phyloP scores from a whole-genome alignment of 169 alveolate genomes.

The Plasmodium malariae region DNA sequence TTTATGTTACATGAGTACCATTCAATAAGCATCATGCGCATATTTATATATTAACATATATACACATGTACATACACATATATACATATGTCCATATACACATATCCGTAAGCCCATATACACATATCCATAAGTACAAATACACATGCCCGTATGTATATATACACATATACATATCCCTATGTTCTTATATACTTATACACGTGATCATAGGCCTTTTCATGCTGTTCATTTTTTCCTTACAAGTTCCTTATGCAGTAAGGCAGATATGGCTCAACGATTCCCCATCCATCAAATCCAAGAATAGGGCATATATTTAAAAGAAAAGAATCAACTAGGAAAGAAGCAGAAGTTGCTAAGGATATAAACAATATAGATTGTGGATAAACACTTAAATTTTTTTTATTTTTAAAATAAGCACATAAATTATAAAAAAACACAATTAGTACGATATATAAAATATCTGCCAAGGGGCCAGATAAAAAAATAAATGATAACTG shows the following conservation, averaged over 20 bases:
- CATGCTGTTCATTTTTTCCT: conserved; percentile 4
- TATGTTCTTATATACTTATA: background rate
- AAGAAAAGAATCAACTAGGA: conserved; percentile 67
- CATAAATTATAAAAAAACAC: conserved; percentile 60
- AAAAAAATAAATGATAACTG: conserved; percentile 63
- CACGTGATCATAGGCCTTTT: background rate
- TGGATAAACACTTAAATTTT: conserved; percentile 42
- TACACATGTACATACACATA: background rate
- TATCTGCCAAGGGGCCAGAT: conserved; percentile 71
- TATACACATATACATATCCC: background rate
- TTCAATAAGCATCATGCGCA: too few species aligned
- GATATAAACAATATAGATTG: conserved; percentile 57
- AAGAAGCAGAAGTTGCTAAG: conserved; percentile 62
- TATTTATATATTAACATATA: too few species aligned
- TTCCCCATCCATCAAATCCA: conserved; percentile 76
- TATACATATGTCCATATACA: background rate
- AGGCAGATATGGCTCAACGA: conserved; percentile 71
- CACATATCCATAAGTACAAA: background rate
- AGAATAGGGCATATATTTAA: conserved; percentile 64
- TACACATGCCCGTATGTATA: background rate
- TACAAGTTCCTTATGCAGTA: conserved; percentile 50
- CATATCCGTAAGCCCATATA: background rate
- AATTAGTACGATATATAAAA: conserved; percentile 37
- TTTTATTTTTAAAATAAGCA: conserved; percentile 41
- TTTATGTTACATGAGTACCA: too few species aligned